Evolutionary conservation across 2,329 filamentous ascomycete genomes (phyloP).

Genomic region (Didymella pomorum): DNA sequence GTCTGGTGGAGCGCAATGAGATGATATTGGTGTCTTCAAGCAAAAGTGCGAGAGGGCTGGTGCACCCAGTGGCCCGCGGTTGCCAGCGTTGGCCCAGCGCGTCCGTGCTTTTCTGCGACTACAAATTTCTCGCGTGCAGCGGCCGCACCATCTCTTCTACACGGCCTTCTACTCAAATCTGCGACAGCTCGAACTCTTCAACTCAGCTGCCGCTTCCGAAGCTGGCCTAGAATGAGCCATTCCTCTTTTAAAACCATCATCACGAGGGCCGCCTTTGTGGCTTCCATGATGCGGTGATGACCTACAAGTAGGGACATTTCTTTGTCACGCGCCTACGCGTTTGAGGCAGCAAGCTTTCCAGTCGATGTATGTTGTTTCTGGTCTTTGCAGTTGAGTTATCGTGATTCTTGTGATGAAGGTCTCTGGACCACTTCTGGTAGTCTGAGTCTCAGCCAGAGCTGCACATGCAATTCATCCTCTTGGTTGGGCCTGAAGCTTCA

Average conservation of each 20-base stretch:
- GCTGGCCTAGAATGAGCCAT: constrained; percentile 72
- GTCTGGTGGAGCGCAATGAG: constrained; percentile 29
- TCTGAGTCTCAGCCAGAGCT: constrained; percentile 50
- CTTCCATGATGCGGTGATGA: constrained; percentile 74
- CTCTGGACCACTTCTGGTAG: constrained; percentile 52
- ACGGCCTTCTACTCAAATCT: constrained; percentile 79
- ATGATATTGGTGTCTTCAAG: constrained; percentile 32
- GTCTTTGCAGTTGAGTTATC: constrained; percentile 8
- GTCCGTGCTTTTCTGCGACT: constrained; percentile 24
- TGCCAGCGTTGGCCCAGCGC: constrained; percentile 15
- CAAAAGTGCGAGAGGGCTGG: constrained; percentile 42
- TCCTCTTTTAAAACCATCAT: constrained; percentile 84
- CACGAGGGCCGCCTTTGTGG: constrained; percentile 70
- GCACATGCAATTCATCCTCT: constrained; percentile 44
- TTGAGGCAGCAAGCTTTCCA: constrained; percentile 16
- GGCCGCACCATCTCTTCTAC: constrained; percentile 31
- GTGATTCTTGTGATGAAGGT: constrained; percentile 44
- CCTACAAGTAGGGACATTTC: constrained; percentile 69
- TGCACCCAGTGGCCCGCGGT: constrained; percentile 35
- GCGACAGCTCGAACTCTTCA: constrained; percentile 65
- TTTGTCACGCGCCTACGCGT: constrained; percentile 41
- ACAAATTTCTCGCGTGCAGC: constrained; percentile 33
- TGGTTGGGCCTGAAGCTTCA: constrained; percentile 47
- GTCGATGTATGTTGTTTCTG: constrained; percentile 18
- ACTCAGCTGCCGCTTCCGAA: constrained; percentile 74